Evolutionary conservation across 2,329 filamentous ascomycete genomes (phyloP).

Genomic region (Domatiomyces catenatus): DNA sequence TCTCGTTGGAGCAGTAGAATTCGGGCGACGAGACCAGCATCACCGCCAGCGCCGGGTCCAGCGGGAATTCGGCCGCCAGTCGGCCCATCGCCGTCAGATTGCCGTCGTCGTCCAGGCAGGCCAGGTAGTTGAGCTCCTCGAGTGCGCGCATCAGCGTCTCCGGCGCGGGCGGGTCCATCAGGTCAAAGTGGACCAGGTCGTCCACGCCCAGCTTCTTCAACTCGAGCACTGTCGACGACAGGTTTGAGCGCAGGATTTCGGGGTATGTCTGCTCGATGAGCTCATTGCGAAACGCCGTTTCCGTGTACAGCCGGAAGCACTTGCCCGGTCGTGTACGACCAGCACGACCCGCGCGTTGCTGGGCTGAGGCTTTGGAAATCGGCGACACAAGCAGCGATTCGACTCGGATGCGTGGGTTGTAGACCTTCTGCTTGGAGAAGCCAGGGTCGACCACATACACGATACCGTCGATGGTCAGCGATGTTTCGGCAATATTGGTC

Average conservation of each 20-base stretch:
- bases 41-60: slow-evolving; percentile 85
- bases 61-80: slow-evolving; percentile 83
- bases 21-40: slow-evolving; percentile 97
- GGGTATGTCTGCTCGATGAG: slow-evolving; percentile 95
- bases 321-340: slow-evolving; percentile 97
- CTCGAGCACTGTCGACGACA: slow-evolving; percentile 88
- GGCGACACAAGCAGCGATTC: slow-evolving; percentile 95
- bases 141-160: slow-evolving; percentile 97
- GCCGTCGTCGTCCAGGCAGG: slow-evolving; percentile 90
- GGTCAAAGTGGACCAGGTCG: slow-evolving; percentile 92
- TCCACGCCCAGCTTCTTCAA: slow-evolving; percentile 93
- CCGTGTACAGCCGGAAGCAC: slow-evolving; percentile 93
- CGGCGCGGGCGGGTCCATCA: slow-evolving; percentile 95
- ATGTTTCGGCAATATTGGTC: slow-evolving; percentile 96
- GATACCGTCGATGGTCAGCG: slow-evolving; percentile 93
- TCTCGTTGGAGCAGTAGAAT: slow-evolving; percentile 98
- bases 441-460: slow-evolving; percentile 98
- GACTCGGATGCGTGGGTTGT: slow-evolving; percentile 90
- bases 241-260: slow-evolving; percentile 85
- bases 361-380: slow-evolving; percentile 92
- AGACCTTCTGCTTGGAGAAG: slow-evolving; percentile 98
- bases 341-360: slow-evolving; percentile 95
- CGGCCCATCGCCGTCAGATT: slow-evolving; percentile 75
- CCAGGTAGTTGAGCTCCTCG: slow-evolving; percentile 93
- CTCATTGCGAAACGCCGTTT: slow-evolving; percentile 91